A percentile compares a stretch with the other conserved stretches of the same genome.
phyloP scores from a whole-genome alignment of 768 basidiomycete genomes.

The Phaeotremella fagi region DNA sequence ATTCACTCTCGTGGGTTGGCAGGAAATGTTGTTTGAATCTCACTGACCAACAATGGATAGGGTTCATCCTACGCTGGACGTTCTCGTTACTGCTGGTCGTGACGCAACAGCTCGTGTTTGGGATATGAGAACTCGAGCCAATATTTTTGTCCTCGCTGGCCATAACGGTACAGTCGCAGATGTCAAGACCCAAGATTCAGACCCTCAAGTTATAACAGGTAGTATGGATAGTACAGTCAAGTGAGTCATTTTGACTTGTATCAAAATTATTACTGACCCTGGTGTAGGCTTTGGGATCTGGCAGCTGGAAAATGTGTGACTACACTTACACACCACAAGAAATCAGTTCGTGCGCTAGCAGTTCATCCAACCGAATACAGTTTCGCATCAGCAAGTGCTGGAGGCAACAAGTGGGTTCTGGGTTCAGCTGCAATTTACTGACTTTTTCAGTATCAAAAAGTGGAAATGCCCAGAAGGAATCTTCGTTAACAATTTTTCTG shows the following conservation, averaged over 20 bases:
- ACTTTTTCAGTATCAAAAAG: slow-evolving; percentile 69
- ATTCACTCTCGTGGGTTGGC: slow-evolving; percentile 59
- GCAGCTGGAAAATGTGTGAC: slow-evolving; percentile 96
- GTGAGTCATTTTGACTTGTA: slow-evolving; percentile 50
- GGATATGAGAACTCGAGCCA: slow-evolving; percentile 98
- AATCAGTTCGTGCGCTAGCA: slow-evolving; percentile 87
- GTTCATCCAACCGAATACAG: slow-evolving; percentile 96
- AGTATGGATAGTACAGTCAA: slow-evolving; percentile 97
- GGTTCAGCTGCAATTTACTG: not conserved
- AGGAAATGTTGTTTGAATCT: not conserved
- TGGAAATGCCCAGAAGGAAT: slow-evolving; percentile 97
- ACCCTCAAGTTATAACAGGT: slow-evolving; percentile 96
- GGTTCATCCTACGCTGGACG: slow-evolving; percentile 90
- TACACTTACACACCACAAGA: slow-evolving; percentile 98
- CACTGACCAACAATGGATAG: slow-evolving; percentile 48
- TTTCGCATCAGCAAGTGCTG: slow-evolving; percentile 90
- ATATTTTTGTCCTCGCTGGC: slow-evolving; percentile 85
- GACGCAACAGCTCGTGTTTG: slow-evolving; percentile 96
- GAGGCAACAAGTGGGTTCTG: slow-evolving; percentile 73
- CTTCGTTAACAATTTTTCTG: slow-evolving; percentile 93
- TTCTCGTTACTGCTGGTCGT: slow-evolving; percentile 90
- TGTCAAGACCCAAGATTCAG: slow-evolving; percentile 92
- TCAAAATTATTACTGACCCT: not conserved
- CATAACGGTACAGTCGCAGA: slow-evolving; percentile 94
- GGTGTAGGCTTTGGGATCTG: slow-evolving; percentile 81